Evolutionary conservation across 164 flowering plant genomes (phyloP).

Genomic region (Akebia trifoliata): DNA sequence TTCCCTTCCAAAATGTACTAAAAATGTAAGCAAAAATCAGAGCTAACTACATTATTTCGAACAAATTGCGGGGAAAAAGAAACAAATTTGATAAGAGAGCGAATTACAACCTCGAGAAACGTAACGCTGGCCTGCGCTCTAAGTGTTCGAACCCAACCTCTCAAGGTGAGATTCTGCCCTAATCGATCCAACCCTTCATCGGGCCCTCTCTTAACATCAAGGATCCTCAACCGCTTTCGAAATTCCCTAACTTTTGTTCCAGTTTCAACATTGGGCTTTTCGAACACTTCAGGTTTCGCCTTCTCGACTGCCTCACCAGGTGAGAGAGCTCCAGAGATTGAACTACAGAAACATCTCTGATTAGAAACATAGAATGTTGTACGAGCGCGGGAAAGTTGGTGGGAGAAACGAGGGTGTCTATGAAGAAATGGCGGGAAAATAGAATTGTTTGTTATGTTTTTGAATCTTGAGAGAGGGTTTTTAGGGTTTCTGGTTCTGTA

Average conservation of each 20-base stretch:
- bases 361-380: not conserved
- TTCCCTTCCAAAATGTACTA: not conserved
- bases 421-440: slow-evolving; percentile 15
- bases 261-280: slow-evolving; percentile 9
- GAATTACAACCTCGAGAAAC: slow-evolving; percentile 59
- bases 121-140: slow-evolving; percentile 80
- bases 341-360: slow-evolving; percentile 30
- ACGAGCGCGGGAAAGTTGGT: not conserved
- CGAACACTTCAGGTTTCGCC: slow-evolving; percentile 18
- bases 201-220: slow-evolving; percentile 65
- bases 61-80: not conserved
- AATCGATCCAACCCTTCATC: slow-evolving; percentile 66
- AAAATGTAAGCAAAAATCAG: not conserved
- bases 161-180: slow-evolving; percentile 57
- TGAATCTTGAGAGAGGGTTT: slow-evolving; percentile 6
- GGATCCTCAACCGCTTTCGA: slow-evolving; percentile 55
- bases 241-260: slow-evolving; percentile 54
- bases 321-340: slow-evolving; percentile 26
- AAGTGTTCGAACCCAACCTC: slow-evolving; percentile 92
- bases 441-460: slow-evolving; percentile 2
- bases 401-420: not conserved
- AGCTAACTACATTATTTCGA: not conserved
- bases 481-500: slow-evolving; percentile 16
- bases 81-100: not conserved
- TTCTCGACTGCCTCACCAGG: slow-evolving; percentile 35